Percentiles rank a stretch among this genome's conserved stretches.
phyloP scores from a whole-genome alignment of 306 rosid species.

The Notholithocarpus densiflorus region DNA sequence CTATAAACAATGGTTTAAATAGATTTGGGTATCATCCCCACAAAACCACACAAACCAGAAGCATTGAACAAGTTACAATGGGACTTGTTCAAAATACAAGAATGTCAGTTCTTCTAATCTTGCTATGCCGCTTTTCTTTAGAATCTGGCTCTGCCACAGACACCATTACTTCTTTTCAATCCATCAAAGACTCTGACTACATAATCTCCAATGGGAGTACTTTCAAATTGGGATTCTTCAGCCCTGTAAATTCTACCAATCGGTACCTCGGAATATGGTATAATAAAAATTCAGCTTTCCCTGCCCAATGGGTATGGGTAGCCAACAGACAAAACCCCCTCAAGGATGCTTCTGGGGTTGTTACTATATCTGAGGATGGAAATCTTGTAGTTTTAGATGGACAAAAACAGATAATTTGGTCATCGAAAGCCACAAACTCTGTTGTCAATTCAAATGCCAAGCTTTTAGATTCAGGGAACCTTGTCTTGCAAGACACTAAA shows the following conservation, averaged over 20 bases:
- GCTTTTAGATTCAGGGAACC: slow-evolving; percentile 37
- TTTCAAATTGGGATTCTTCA: slow-evolving; percentile 30
- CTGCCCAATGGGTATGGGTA: slow-evolving; percentile 19
- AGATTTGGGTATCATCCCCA: too few relatives aligned
- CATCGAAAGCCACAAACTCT: slow-evolving; percentile 21
- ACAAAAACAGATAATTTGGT: slow-evolving; percentile 23
- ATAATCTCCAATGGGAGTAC: not conserved
- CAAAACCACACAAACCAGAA: too few relatives aligned
- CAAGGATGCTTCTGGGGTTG: slow-evolving; percentile 23
- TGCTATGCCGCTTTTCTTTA: not conserved
- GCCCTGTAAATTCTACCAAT: not conserved
- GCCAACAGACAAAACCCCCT: slow-evolving; percentile 36
- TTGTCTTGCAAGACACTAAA: slow-evolving; percentile 16
- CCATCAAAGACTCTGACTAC: not conserved
- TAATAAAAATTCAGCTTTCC: not conserved
- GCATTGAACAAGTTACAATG: too few relatives aligned
- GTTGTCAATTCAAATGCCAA: slow-evolving; percentile 13
- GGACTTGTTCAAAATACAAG: too few relatives aligned
- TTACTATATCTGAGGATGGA: slow-evolving; percentile 20
- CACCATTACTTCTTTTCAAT: not conserved
- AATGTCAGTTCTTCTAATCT: not conserved
- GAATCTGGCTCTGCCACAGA: not conserved
- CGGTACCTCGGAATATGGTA: slow-evolving; percentile 27
- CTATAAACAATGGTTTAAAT: too few relatives aligned
- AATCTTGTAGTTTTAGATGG: slow-evolving; percentile 33